Base-by-base conservation (phyloP, 352 stramenopile genomes). In the Phytopythium sindhum region DNA sequence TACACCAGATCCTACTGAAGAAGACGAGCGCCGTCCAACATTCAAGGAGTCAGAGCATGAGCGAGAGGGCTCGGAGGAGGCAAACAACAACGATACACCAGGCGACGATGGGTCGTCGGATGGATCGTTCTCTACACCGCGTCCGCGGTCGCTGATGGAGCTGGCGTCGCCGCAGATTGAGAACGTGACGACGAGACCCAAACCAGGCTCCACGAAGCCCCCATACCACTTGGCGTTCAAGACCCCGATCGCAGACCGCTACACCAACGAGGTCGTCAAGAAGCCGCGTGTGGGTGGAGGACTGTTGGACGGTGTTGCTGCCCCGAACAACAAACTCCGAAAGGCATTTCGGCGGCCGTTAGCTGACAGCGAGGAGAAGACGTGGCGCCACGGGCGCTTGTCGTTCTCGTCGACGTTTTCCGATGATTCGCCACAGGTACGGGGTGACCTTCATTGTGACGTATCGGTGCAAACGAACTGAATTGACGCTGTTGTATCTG, bases 321-420 rank as follows among this genome's bases (percentile, higher is more conserved):
- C 71, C 31, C 70, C 67, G 1, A 74, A 79, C 21, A 69, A 63
- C 21, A 84, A 82, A 17, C 74, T 73, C 9, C 75, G 77, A 28
- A 91, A 80, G 66, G 64, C 65, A 11, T 74, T 80, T 23, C 68
- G 84, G 29, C 74, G 84, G 31, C 80, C 81, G 47, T 58, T 90
- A 3, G 63, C 69, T 45, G 84, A 87, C 39, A 90, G 66, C 23
- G 80, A 87, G 39, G 81, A 91, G 45, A 80, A 84, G 52, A 57
- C 69, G 24, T 70, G 67, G 59, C 60, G 73, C 24, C 80, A 82
- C 60, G 67, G 80, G 21, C 84, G 84, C 6, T 45, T 90, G 15
- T 82, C 80, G 24, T 90, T 90, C 45, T 92, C 84, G 31, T 80
- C 78, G 24, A 72, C 69, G 12, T 60, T 71, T 14, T 77, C 80